Base-by-base conservation (phyloP, 805 yeast species). In the Candida boidinii region DNA sequence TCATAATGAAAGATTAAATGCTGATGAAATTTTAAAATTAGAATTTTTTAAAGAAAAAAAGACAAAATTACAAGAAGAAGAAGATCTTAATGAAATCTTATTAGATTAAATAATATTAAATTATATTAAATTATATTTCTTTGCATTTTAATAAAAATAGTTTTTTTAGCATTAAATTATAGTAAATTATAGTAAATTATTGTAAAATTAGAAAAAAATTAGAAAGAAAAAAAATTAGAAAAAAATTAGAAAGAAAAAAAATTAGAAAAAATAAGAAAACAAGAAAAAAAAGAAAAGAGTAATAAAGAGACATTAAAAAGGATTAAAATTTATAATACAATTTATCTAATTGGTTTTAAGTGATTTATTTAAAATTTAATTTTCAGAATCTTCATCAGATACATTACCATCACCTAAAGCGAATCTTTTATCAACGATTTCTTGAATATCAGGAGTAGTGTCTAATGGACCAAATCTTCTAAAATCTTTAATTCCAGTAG, bases 381-480 rank as follows among this genome's bases (percentile, higher is more conserved):
- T 7, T 29, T 17, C 7, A 16, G 6, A 9, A 16, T 17, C 16
- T n/a, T 26, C 24, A 9, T 39, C 34, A 26, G 37, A 35, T 9
- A 32, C 39, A n/a, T 35, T 41, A 21, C 46, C 53, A 25, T 56
- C 54, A 16, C 58, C 63, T 14, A 42, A 35, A 14, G 40, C 48
- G 40, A 68, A 58, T 49, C 76, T 64, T 23, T 51, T 44, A 17
- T 51, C 51, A 17, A 62, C 67, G 27, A 71, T 49, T 19, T 54
- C 55, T 20, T 49, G 39, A 31, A 76, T 46, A 19, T 45, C 53
- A 5, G 60, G 72, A 38, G 65, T 60, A 9, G 72, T 57, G 33
- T 67, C 66, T 42, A 69, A 58, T 28, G 82, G 72, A 26, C 94
- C 92, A 43, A 53, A 76, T 42, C 70, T 68, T 64, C 90, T 76